phyloP scores from a whole-genome alignment of 1,139 yeast species.

The Magnusiomyces ingens region DNA sequence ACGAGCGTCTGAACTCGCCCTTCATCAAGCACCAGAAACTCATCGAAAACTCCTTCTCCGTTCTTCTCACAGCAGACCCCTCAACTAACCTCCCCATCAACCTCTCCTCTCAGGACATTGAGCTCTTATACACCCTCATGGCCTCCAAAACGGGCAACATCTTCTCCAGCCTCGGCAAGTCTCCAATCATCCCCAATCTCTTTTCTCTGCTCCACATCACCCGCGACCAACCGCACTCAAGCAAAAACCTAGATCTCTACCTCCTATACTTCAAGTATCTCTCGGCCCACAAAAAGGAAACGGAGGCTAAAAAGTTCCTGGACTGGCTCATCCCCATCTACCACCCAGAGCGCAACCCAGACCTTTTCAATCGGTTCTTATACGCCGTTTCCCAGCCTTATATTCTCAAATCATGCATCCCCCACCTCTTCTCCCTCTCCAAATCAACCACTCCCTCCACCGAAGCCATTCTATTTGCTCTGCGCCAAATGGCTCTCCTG shows the following conservation, averaged over 20 bases:
- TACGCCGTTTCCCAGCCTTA: conserved; percentile 8
- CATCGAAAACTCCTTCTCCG: conserved; percentile 1
- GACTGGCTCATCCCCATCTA: conserved; percentile 11
- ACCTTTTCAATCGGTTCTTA: conserved; percentile 3
- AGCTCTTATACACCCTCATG: background rate
- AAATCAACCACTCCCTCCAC: conserved; percentile 5
- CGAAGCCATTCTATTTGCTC: conserved; percentile 8
- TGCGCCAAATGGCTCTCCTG: conserved; percentile 2
- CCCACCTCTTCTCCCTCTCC: conserved; percentile 10
- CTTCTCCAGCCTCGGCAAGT: background rate
- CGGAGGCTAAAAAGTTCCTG: conserved; percentile 9
- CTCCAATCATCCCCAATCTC: conserved; percentile 4
- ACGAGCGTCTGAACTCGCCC: background rate
- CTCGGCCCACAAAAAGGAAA: conserved; percentile 8
- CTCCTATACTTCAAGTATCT: conserved; percentile 8
- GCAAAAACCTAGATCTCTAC: conserved; percentile 4
- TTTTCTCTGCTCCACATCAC: background rate
- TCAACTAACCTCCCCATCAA: background rate
- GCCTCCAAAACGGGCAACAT: background rate
- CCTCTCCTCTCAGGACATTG: background rate
- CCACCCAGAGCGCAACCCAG: conserved; percentile 5
- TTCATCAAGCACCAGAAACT: background rate
- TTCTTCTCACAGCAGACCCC: background rate
- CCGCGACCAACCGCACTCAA: background rate
- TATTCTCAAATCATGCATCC: conserved; percentile 11